phyloP scores from a whole-genome alignment of 768 basidiomycete genomes.

The Mrakia frigida region DNA sequence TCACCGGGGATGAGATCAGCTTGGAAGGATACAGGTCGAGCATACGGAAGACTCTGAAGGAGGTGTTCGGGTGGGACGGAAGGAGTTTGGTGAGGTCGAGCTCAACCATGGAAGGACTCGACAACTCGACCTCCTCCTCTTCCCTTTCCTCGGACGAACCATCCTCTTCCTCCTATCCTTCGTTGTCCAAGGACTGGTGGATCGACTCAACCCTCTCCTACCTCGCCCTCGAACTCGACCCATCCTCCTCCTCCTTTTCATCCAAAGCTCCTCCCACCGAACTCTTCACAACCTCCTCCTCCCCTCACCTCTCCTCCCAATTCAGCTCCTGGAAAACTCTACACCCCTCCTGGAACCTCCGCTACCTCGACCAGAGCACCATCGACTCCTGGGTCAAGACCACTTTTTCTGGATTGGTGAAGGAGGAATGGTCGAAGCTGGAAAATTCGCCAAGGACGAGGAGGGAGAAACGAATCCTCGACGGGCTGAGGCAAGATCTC shows the following conservation, averaged over 20 bases:
- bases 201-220: not conserved
- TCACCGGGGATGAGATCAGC: conserved; percentile 9
- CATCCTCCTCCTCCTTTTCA: not conserved
- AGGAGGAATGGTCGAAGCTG: conserved; percentile 12
- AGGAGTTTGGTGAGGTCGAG: not conserved
- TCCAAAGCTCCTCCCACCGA: not conserved
- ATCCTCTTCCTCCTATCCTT: not conserved
- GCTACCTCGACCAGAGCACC: conserved; percentile 20
- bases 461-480: conserved; percentile 18
- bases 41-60: not conserved
- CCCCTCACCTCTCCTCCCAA: conserved; percentile 15
- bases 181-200: not conserved
- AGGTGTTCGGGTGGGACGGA: conserved; percentile 13
- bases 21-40: not conserved
- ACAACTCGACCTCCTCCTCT: not conserved
- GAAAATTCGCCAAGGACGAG: not conserved
- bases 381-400: conserved; percentile 18
- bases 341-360: conserved; percentile 12
- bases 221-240: conserved; percentile 6
- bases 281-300: conserved; percentile 23
- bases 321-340: conserved; percentile 24
- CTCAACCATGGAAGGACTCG: not conserved
- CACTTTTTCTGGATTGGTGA: not conserved
- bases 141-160: not conserved
- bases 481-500: not conserved